Conservation (phyloP, 495 filamentous ascomycete species). For the Friedmanniomyces simplex region DNA sequence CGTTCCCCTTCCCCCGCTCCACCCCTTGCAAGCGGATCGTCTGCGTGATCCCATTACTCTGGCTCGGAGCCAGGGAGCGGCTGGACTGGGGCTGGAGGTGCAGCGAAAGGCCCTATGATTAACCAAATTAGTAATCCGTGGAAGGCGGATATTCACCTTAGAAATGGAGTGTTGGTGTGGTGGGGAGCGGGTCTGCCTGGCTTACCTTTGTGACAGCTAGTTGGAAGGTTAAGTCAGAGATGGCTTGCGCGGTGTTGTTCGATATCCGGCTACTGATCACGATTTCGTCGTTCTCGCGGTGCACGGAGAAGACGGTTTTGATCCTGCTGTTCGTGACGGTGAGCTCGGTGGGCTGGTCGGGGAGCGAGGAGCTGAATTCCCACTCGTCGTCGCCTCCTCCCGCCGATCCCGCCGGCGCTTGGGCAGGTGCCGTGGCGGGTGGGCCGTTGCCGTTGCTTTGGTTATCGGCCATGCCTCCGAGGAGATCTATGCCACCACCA, state of each 20-base stretch:
- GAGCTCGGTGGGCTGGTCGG: conserved; percentile 54
- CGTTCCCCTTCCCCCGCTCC: conserved; percentile 56
- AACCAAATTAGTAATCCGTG: background rate
- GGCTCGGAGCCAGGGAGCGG: conserved; percentile 59
- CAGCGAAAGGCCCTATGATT: conserved; percentile 59
- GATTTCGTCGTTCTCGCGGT: conserved; percentile 39
- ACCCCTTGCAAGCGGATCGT: conserved; percentile 68
- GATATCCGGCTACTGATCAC: conserved; percentile 59
- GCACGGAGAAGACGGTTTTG: conserved; percentile 42
- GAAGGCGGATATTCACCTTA: too few species aligned
- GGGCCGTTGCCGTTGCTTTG: conserved; percentile 17
- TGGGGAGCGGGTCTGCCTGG: conserved; percentile 9
- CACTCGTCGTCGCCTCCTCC: conserved; percentile 67
- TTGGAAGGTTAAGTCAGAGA: conserved; percentile 79
- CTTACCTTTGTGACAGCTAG: conserved; percentile 90
- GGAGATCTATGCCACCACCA: conserved; percentile 3
- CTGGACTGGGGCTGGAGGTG: conserved; percentile 76
- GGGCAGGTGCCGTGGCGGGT: conserved; percentile 26
- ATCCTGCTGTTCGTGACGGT: conserved; percentile 48
- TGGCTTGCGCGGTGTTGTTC: conserved; percentile 58
- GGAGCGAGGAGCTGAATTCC: conserved; percentile 83
- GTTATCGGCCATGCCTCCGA: conserved; percentile 6
- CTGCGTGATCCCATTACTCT: conserved; percentile 72
- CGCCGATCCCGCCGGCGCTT: too few species aligned
- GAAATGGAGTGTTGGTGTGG: background rate